Conservation (phyloP, 495 filamentous ascomycete genomes). For the Patellaria atrata region DNA sequence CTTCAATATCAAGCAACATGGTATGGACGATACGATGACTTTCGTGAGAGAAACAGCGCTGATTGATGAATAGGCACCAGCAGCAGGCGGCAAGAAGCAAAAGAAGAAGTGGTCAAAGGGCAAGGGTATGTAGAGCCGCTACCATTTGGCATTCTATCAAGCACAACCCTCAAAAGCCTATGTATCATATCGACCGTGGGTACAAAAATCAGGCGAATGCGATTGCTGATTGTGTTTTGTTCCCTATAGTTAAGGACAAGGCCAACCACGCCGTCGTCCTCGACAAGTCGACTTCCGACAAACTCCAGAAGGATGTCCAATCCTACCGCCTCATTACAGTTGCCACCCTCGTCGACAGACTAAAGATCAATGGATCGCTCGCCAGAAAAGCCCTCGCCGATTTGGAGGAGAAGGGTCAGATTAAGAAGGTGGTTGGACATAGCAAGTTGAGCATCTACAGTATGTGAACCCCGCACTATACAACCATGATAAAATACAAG, state of each 20-base stretch:
- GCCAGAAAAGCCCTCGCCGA: conserved; percentile 81
- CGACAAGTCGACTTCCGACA: conserved; percentile 53
- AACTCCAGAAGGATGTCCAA: conserved; percentile 97
- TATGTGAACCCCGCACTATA: conserved; percentile 33
- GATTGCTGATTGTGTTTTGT: conserved; percentile 23
- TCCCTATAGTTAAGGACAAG: conserved; percentile 96
- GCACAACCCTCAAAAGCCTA: conserved; percentile 2
- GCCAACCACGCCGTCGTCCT: conserved; percentile 84
- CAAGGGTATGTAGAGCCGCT: conserved; percentile 56
- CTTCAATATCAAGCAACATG: no score
- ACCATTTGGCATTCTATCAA: background rate
- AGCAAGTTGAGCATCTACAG: conserved; percentile 98
- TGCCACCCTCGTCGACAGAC: conserved; percentile 92
- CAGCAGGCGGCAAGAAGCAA: conserved; percentile 84
- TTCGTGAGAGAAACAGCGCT: no score
- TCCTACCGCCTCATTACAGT: conserved; percentile 99
- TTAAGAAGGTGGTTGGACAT: conserved; percentile 96
- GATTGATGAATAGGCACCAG: conserved; percentile 18
- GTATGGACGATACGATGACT: no score
- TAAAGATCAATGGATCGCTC: conserved; percentile 99
- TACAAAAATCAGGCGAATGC: conserved; percentile 5
- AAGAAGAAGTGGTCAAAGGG: conserved; percentile 99
- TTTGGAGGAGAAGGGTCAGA: conserved; percentile 92
- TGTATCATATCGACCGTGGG: conserved; percentile 1
- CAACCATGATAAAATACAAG: conserved; percentile 3